These are phyloP conservation scores for Candida taoyuanica DNA, from an alignment of 805 yeast genomes.

Conservation along the genomic window DNA sequence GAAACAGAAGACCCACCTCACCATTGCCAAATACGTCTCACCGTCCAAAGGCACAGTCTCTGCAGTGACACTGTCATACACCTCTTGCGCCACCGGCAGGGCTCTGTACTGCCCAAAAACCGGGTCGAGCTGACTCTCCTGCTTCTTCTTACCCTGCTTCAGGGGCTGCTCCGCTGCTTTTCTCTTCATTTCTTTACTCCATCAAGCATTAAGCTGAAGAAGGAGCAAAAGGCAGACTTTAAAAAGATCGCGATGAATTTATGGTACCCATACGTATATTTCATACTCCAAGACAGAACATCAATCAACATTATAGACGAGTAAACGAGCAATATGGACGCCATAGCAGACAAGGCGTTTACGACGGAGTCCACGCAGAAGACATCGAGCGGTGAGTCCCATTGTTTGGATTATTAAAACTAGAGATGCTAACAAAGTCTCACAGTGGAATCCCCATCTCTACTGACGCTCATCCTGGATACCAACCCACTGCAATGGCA, in stretches of 20 bases:
- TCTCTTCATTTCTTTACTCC: too few relatives aligned
- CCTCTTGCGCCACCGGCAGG: conserved; percentile 19
- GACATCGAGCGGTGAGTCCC: conserved; percentile 31
- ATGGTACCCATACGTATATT: too few relatives aligned
- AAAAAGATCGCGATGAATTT: too few relatives aligned
- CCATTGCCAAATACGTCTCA: conserved; percentile 26
- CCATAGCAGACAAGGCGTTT: conserved; percentile 58
- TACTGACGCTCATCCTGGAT: conserved; percentile 74
- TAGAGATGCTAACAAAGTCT: conserved; percentile 12
- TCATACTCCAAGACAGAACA: too few relatives aligned
- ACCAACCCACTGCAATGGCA: conserved; percentile 55
- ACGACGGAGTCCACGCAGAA: conserved; percentile 22
- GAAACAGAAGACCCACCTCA: conserved; percentile 16
- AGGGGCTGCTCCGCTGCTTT: too few relatives aligned
- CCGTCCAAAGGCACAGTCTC: conserved; percentile 23
- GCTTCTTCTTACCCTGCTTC: conserved; percentile 4
- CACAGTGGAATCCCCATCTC: conserved; percentile 66
- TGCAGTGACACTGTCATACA: conserved; percentile 12
- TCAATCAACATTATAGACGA: too few relatives aligned
- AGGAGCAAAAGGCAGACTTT: too few relatives aligned
- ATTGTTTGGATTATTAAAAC: background rate
- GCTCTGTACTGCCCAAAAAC: conserved; percentile 24
- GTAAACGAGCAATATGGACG: conserved; percentile 51
- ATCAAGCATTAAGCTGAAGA: too few relatives aligned
- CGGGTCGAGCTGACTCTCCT: conserved; percentile 18